phyloP scores from a whole-genome alignment of 345 rosid species.

The Aquilaria malaccensis region DNA sequence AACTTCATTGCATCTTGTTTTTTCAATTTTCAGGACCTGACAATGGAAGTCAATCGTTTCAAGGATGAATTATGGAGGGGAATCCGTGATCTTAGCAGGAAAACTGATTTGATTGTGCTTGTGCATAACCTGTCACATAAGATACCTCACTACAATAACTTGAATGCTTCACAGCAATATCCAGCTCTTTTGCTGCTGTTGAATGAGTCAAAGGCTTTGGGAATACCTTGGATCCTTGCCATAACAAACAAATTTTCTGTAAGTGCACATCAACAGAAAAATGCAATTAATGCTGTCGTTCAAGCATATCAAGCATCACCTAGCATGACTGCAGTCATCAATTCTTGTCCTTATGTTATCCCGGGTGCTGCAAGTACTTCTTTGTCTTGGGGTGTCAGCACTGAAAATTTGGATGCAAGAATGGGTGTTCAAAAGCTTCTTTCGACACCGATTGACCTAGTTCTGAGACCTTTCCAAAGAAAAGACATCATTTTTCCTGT shows the following conservation, averaged over 20 bases:
- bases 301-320: slow-evolving; percentile 74
- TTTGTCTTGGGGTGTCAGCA: slow-evolving; percentile 57
- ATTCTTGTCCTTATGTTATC: slow-evolving; percentile 85
- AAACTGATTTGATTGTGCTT: slow-evolving; percentile 79
- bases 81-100: slow-evolving; percentile 60
- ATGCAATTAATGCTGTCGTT: slow-evolving; percentile 66
- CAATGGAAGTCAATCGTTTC: slow-evolving; percentile 57
- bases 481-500: slow-evolving; percentile 65
- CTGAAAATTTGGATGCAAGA: slow-evolving; percentile 39
- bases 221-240: slow-evolving; percentile 96
- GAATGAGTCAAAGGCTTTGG: slow-evolving; percentile 87
- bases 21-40: slow-evolving; percentile 48
- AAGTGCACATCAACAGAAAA: slow-evolving; percentile 90
- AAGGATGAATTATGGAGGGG: slow-evolving; percentile 95
- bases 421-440: slow-evolving; percentile 50
- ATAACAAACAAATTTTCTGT: slow-evolving; percentile 96
- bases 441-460: slow-evolving; percentile 62
- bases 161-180: slow-evolving; percentile 40
- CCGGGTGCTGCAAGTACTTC: slow-evolving; percentile 67
- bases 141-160: slow-evolving; percentile 56
- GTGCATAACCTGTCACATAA: slow-evolving; percentile 93
- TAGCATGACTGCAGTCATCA: slow-evolving; percentile 56
- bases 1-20: not conserved
- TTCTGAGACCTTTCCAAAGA: slow-evolving; percentile 68
- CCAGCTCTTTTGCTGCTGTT: slow-evolving; percentile 79